phyloP scores from a whole-genome alignment of 2,329 filamentous ascomycete species.

The Biscogniauxia marginata region DNA sequence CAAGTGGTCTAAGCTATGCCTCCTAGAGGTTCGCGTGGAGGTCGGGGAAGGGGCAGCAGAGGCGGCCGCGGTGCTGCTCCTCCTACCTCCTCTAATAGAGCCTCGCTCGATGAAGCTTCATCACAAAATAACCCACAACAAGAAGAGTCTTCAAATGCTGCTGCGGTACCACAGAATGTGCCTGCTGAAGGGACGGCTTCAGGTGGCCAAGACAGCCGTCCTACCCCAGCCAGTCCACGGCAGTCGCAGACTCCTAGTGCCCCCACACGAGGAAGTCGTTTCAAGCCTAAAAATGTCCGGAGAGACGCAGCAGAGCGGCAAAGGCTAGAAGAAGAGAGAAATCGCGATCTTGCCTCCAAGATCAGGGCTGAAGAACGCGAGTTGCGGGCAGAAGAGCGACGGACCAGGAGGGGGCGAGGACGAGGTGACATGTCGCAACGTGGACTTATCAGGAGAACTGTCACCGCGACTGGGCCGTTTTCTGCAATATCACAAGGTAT shows the following conservation, averaged over 20 bases:
- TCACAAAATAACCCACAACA: conserved; percentile 8
- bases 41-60: conserved; percentile 18
- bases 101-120: conserved; percentile 8
- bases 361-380: conserved; percentile 34
- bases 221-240: conserved; percentile 13
- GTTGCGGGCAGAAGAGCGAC: conserved; percentile 31
- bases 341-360: conserved; percentile 27
- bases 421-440: conserved; percentile 33
- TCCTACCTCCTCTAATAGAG: conserved; percentile 10
- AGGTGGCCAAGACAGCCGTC: conserved; percentile 7
- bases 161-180: not conserved
- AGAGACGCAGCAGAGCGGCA: conserved; percentile 51
- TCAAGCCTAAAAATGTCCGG: conserved; percentile 48
- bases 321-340: conserved; percentile 41
- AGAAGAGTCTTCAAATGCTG: not conserved
- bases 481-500: conserved; percentile 27
- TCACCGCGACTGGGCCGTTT: conserved; percentile 37
- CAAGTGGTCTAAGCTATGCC: conserved; percentile 24
- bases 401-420: conserved; percentile 37
- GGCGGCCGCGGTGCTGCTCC: conserved; percentile 21
- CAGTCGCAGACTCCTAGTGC: conserved; percentile 35
- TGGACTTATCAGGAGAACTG: conserved; percentile 29
- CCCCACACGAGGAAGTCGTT: conserved; percentile 40
- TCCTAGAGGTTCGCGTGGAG: conserved; percentile 20
- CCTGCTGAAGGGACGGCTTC: not conserved